These are phyloP conservation scores for Camelina neglecta DNA, from an alignment of 345 rosid species.

Conservation along the genomic window DNA sequence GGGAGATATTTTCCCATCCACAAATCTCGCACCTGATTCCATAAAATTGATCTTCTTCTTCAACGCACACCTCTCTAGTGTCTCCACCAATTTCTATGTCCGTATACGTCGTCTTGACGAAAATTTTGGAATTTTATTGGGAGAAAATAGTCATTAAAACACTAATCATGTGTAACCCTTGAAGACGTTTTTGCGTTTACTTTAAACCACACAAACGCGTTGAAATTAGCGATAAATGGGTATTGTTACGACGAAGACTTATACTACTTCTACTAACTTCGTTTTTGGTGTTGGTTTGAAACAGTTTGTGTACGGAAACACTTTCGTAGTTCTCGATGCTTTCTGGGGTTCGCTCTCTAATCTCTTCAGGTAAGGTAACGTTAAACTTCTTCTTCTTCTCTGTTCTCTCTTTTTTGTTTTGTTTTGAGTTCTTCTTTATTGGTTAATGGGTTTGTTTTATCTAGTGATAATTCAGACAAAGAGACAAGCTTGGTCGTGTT, in stretches of 20 bases:
- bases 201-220: slow-evolving; percentile 36
- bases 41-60: background rate
- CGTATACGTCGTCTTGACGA: slow-evolving; percentile 15
- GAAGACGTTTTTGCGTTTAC: slow-evolving; percentile 22
- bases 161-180: slow-evolving; percentile 16
- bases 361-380: slow-evolving; percentile 67
- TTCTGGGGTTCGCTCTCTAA: slow-evolving; percentile 60
- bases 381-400: background rate
- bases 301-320: slow-evolving; percentile 45
- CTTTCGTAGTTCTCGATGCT: slow-evolving; percentile 46
- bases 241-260: slow-evolving; percentile 44
- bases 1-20: slow-evolving; percentile 28
- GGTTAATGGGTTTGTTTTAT: slow-evolving; percentile 20
- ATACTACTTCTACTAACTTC: slow-evolving; percentile 13
- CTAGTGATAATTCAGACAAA: slow-evolving; percentile 40
- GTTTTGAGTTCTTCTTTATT: background rate
- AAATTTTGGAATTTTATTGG: background rate
- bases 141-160: slow-evolving; percentile 22
- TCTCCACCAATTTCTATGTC: slow-evolving; percentile 23
- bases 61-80: background rate
- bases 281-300: slow-evolving; percentile 41
- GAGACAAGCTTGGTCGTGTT: slow-evolving; percentile 32
- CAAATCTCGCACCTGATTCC: slow-evolving; percentile 43
- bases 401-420: background rate
- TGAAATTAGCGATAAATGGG: slow-evolving; percentile 46